Evolutionary conservation across 2,329 filamentous ascomycete species (phyloP), one percentile per base, ranked within the genome.

Genomic region (Zalaria obscura): DNA sequence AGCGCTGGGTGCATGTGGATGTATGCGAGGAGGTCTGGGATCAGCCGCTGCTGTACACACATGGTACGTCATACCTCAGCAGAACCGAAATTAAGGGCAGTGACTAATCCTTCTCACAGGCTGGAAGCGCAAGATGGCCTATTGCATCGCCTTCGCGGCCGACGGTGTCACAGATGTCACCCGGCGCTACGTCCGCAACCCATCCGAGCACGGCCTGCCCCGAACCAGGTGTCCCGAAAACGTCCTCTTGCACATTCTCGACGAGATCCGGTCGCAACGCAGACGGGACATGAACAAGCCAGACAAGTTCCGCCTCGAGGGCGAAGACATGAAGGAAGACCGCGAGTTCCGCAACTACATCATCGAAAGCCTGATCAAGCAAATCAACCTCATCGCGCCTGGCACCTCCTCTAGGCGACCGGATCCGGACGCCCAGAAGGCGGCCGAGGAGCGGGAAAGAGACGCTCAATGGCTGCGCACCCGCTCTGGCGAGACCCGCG

Each of bases 1-100:
- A 83, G 60, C 78, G 87, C 58, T 98, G 91, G 91, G 73, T 96
- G n/a, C 89, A 96, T 51, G 87, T 95, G 35, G 91, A 98, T 60
- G 80, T 81, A 29, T 95, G 89, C 55, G 91, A 96, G 59, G 89
- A 89, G 57, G 78, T 84, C 1, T 96, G 88, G 87, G 91, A 98
- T 59, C 87, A 89, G 55, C 91, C 91, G 39, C 75, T 84, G 36
- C 72, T 96, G 6, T 96, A 96, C 63, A 78, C 86, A 5, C 86
- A 95, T 62, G 89, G 75, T 77, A 65, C 45, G 70, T 62, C 44
- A 25, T 33, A 25, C 27, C 25, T 18, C 27, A 26, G 27, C 26
- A 39, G 31, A n/a, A 7, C 2, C 18, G 18, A 18, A 18, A 2
- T 18, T 18, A 3, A 2, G n/a, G 29, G 29, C 29, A 32, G 3